Evolutionary conservation across 345 rosid genomes (phyloP).

Genomic region (Trapa bicornis): DNA sequence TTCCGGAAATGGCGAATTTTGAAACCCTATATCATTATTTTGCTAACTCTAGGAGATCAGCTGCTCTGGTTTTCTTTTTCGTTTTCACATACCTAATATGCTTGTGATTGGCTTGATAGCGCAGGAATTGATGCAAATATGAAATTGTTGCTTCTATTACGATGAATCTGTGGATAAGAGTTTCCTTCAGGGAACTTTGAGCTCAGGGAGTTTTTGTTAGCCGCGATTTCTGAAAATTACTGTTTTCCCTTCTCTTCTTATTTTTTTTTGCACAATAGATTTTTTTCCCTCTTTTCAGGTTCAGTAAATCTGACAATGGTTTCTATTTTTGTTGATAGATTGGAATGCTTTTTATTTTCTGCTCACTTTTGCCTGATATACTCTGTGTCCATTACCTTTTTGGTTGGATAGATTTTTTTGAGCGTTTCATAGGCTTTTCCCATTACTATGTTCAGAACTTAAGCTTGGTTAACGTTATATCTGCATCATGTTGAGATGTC

Average conservation of each 20-base stretch:
- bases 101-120: constrained; percentile 9
- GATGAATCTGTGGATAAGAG: neutral
- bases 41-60: neutral
- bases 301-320: neutral
- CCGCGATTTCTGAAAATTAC: neutral
- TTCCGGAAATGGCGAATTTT: constrained; percentile 13
- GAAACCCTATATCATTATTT: neutral
- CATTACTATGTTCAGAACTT: neutral
- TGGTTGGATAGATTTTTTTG: neutral
- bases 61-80: constrained; percentile 2
- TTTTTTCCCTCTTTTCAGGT: neutral
- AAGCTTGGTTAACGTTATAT: neutral
- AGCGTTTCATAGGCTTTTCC: neutral
- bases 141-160: neutral
- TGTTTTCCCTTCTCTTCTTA: neutral
- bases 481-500: neutral
- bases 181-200: neutral
- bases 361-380: neutral
- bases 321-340: neutral
- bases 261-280: neutral
- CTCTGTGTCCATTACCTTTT: neutral
- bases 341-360: neutral
- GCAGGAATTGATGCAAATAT: constrained; percentile 6
- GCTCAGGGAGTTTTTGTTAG: neutral
- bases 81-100: constrained; percentile 13